phyloP scores from a whole-genome alignment of 805 yeast species.

The Saturnispora halmiae region DNA sequence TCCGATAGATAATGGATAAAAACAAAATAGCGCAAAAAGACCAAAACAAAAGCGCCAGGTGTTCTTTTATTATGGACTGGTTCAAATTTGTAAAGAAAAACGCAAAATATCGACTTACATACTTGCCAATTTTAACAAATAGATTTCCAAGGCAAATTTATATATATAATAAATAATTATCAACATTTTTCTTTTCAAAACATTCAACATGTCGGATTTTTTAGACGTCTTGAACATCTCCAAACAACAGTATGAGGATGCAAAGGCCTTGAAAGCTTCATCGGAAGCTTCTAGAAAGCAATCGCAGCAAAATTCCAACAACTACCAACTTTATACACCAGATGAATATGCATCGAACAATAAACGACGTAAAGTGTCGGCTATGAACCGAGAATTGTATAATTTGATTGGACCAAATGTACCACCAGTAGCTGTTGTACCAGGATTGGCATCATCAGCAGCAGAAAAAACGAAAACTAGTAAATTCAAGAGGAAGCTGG shows the following conservation, averaged over 20 bases:
- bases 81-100: too few species aligned
- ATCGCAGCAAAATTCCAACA: constrained; percentile 6
- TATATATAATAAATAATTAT: too few species aligned
- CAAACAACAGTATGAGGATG: constrained; percentile 33
- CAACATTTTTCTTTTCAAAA: not conserved
- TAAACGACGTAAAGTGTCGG: constrained; percentile 35
- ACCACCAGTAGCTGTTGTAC: constrained; percentile 61
- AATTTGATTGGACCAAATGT: constrained; percentile 85
- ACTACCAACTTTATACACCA: constrained; percentile 15
- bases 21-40: too few species aligned
- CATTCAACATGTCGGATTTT: constrained; percentile 40
- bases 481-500: constrained; percentile 56
- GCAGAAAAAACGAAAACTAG: constrained; percentile 16
- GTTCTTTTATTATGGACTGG: too few species aligned
- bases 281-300: constrained; percentile 11
- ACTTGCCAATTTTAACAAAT: too few species aligned
- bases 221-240: constrained; percentile 65
- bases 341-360: constrained; percentile 17
- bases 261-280: constrained; percentile 18
- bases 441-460: constrained; percentile 12
- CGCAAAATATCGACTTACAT: too few species aligned
- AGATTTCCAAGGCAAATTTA: too few species aligned
- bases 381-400: constrained; percentile 85
- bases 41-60: too few species aligned
- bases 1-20: too few species aligned